Conservation (phyloP, 257 asterid genomes). For the Nicotiana noctiflora region DNA sequence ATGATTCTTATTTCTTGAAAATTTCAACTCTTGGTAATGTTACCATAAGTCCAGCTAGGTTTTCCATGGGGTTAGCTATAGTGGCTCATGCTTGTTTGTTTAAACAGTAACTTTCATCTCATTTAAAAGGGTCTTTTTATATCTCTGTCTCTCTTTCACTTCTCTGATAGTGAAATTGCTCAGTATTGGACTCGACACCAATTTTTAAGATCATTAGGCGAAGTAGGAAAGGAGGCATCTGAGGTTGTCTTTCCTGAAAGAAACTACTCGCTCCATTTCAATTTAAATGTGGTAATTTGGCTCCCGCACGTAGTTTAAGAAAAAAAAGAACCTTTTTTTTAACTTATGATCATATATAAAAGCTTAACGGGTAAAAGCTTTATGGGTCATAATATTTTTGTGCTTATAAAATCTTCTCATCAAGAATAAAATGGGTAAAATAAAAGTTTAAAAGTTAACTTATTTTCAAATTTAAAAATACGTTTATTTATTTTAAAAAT, state of each 20-base stretch:
- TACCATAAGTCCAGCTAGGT: slow-evolving; percentile 3
- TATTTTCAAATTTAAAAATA: too few relatives aligned
- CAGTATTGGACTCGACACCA: slow-evolving; percentile 15
- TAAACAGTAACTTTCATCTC: slow-evolving; percentile 25
- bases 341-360: too few relatives aligned
- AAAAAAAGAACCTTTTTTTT: too few relatives aligned
- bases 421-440: too few relatives aligned
- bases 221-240: slow-evolving; percentile 4
- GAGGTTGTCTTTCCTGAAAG: slow-evolving; percentile 26
- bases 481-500: too few relatives aligned
- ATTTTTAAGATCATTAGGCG: too few relatives aligned
- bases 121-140: slow-evolving; percentile 22
- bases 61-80: slow-evolving; percentile 12
- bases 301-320: too few relatives aligned
- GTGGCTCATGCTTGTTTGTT: slow-evolving; percentile 13
- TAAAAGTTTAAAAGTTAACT: too few relatives aligned
- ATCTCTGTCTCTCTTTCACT: slow-evolving; percentile 9
- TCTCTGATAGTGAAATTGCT: slow-evolving; percentile 25
- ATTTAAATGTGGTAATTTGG: too few relatives aligned
- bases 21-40: not conserved
- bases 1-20: not conserved
- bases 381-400: too few relatives aligned
- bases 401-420: too few relatives aligned
- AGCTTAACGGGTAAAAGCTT: too few relatives aligned
- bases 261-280: not conserved